Percentiles rank a stretch among this genome's conserved stretches.
phyloP scores from a whole-genome alignment of 768 basidiomycete genomes.

The Pisolithus marmoratus region DNA sequence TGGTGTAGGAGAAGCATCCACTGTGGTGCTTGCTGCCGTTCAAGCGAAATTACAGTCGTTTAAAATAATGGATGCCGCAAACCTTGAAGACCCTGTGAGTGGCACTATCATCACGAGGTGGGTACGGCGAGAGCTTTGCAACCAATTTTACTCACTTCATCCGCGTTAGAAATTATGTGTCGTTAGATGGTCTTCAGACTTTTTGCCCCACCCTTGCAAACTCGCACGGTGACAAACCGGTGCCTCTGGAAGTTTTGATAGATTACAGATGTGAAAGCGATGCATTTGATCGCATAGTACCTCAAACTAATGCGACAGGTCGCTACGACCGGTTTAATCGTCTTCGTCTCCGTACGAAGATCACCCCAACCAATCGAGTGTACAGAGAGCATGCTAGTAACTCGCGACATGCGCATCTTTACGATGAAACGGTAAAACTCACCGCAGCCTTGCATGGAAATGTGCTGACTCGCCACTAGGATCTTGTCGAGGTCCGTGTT shows the following conservation, averaged over 20 bases:
- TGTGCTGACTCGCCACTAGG: slow-evolving; percentile 39
- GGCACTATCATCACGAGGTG: slow-evolving; percentile 85
- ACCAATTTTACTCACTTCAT: slow-evolving; percentile 1
- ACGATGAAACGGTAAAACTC: slow-evolving; percentile 54
- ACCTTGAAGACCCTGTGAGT: slow-evolving; percentile 77
- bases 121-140: not conserved
- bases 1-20: slow-evolving; percentile 38
- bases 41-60: slow-evolving; percentile 76
- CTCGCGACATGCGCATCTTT: slow-evolving; percentile 41
- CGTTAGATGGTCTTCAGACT: slow-evolving; percentile 76
- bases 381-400: slow-evolving; percentile 31
- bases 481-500: slow-evolving; percentile 74
- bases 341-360: slow-evolving; percentile 70
- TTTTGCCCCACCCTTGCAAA: slow-evolving; percentile 63
- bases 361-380: slow-evolving; percentile 45
- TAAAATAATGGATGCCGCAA: slow-evolving; percentile 72
- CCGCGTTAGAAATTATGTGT: slow-evolving; percentile 62
- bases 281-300: slow-evolving; percentile 85
- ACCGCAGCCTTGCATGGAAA: not conserved
- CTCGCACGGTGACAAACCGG: slow-evolving; percentile 43
- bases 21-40: slow-evolving; percentile 71
- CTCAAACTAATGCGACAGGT: slow-evolving; percentile 79
- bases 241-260: slow-evolving; percentile 89
- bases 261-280: slow-evolving; percentile 78
- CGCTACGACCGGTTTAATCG: slow-evolving; percentile 95